phyloP scores from a whole-genome alignment of 176 grass and related monocot genomes.

The Oryza brachyantha region DNA sequence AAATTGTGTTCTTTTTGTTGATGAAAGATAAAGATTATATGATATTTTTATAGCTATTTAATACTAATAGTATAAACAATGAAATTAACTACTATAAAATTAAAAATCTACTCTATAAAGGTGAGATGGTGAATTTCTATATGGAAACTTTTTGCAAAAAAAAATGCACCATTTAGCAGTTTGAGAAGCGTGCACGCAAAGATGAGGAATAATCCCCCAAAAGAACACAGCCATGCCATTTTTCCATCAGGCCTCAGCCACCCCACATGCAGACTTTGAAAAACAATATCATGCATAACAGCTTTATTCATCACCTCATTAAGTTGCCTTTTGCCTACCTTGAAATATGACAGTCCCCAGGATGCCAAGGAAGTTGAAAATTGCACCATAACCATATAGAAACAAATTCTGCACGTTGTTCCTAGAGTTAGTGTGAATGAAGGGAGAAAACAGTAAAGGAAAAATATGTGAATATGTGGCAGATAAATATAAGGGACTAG shows the following conservation, averaged over 20 bases:
- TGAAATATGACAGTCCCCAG: constrained; percentile 79
- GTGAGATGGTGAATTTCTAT: too few relatives aligned
- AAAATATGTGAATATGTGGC: constrained; percentile 7
- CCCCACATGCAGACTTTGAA: not conserved
- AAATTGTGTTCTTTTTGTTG: too few relatives aligned
- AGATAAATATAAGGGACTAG: not conserved
- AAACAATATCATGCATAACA: not conserved
- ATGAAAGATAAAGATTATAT: too few relatives aligned
- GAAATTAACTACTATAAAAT: too few relatives aligned
- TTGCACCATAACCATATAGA: constrained; percentile 99
- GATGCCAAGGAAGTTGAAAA: constrained; percentile 98
- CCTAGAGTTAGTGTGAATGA: constrained; percentile 1
- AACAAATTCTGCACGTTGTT: constrained; percentile 80
- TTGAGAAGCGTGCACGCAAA: too few relatives aligned
- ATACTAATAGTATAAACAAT: too few relatives aligned
- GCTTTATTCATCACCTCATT: constrained; percentile 5
- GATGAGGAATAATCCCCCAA: too few relatives aligned
- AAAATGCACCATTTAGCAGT: too few relatives aligned
- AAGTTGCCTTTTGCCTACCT: constrained; percentile 53
- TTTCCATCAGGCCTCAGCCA: not conserved
- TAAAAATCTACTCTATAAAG: too few relatives aligned
- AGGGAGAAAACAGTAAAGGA: not conserved
- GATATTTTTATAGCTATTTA: too few relatives aligned
- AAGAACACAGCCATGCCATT: too few relatives aligned
- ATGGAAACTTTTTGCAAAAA: too few relatives aligned